These are phyloP conservation scores for Theileria orientalis DNA, from an alignment of 169 alveolate species.

Conservation along the genomic window DNA sequence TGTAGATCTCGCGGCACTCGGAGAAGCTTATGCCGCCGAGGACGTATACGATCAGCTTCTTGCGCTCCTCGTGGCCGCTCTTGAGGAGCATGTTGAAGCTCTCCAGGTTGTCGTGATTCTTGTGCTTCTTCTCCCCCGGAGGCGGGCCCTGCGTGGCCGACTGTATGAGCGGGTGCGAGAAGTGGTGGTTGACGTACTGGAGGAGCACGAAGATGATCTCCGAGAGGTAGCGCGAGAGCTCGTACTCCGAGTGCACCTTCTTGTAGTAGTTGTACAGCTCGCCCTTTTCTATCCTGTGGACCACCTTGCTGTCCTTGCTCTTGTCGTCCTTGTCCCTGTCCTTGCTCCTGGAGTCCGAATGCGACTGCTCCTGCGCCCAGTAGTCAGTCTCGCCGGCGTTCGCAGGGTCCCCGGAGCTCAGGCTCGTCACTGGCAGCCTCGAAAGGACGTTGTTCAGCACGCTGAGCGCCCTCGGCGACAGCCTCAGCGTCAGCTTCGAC, in stretches of 20 bases:
- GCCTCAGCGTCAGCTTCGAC: not conserved
- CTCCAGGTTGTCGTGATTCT: not conserved
- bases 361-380: no score
- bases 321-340: not conserved
- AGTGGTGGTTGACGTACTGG: constrained; percentile 2
- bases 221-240: constrained; percentile 53
- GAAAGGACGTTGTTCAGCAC: not conserved
- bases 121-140: not conserved
- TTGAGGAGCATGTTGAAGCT: not conserved
- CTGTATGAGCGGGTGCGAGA: not conserved
- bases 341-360: no score
- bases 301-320: not conserved
- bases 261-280: constrained; percentile 41
- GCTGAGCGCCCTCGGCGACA: not conserved
- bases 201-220: not conserved
- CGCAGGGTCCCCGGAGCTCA: not conserved
- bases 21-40: constrained; percentile 80
- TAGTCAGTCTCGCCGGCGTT: no score
- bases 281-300: constrained; percentile 19
- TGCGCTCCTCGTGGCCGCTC: constrained; percentile 19
- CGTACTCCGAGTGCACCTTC: constrained; percentile 30
- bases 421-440: not conserved
- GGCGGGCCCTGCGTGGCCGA: not conserved
- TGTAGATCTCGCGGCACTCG: constrained; percentile 74
- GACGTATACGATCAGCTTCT: constrained; percentile 67